Percentiles rank a stretch among this genome's conserved stretches.
Evolutionary conservation across 75 land plant species (phyloP).

Genomic region (Larix kaempferi): DNA sequence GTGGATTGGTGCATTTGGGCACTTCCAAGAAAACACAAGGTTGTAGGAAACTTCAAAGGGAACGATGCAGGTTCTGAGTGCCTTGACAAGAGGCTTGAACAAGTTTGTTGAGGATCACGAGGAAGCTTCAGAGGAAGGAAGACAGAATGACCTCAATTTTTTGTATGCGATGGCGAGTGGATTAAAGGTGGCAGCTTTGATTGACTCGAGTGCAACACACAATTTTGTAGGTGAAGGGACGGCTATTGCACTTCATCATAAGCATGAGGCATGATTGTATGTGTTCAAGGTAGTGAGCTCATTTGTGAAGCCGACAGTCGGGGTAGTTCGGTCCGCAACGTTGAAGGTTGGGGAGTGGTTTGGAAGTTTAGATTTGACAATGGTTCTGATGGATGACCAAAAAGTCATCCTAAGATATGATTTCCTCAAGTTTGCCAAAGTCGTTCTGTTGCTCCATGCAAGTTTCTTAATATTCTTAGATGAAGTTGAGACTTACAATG

Average conservation of each 20-base stretch:
- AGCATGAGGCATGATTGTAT: not conserved
- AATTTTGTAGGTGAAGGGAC: not conserved
- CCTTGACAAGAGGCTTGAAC: too few relatives aligned
- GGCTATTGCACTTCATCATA: not conserved
- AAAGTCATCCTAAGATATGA: not conserved
- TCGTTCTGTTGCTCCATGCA: too few relatives aligned
- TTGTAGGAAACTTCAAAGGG: too few relatives aligned
- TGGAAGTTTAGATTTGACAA: not conserved
- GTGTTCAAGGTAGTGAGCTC: constrained; percentile 14
- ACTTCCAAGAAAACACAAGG: too few relatives aligned
- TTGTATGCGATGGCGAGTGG: too few relatives aligned
- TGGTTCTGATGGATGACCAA: constrained; percentile 15
- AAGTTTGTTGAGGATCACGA: too few relatives aligned
- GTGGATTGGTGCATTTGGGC: too few relatives aligned
- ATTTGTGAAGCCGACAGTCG: not conserved
- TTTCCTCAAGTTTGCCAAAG: not conserved
- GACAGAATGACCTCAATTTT: too few relatives aligned
- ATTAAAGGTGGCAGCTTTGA: not conserved
- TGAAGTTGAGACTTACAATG: too few relatives aligned
- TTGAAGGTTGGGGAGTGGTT: constrained; percentile 8
- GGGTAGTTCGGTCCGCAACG: not conserved
- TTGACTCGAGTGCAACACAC: constrained; percentile 15
- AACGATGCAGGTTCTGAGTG: too few relatives aligned
- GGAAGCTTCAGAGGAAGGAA: too few relatives aligned
- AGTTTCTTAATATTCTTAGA: too few relatives aligned